Conservation (phyloP, 2,329 filamentous ascomycete species). For the Colletotrichum godetiae region DNA sequence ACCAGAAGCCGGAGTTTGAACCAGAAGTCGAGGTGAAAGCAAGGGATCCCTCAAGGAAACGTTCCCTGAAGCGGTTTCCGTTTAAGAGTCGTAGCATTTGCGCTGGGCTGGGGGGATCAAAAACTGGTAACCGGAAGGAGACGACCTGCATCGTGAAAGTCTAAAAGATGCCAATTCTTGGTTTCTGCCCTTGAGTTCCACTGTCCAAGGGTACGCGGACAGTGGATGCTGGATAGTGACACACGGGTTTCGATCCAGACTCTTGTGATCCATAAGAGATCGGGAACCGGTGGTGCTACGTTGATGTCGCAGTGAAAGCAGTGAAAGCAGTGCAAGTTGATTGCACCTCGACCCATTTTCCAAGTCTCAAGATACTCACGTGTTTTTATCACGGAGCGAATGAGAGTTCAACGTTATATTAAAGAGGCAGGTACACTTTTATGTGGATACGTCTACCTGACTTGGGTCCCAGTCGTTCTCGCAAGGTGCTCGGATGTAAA, state of each 20-base stretch:
- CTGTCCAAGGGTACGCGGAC: not conserved
- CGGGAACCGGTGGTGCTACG: not conserved
- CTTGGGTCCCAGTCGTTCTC: not conserved
- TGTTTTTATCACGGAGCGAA: not conserved
- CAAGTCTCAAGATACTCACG: not conserved
- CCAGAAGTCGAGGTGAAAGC: not conserved
- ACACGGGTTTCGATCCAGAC: not conserved
- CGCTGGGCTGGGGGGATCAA: not conserved
- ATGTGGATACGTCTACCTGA: not conserved
- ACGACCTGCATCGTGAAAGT: not conserved
- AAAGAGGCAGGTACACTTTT: not conserved
- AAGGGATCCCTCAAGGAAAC: conserved; percentile 5
- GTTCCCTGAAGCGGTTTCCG: conserved; percentile 10
- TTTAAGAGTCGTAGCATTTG: not conserved
- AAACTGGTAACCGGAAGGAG: too few species aligned
- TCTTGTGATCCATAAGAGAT: not conserved
- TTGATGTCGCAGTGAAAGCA: not conserved
- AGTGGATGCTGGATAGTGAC: not conserved
- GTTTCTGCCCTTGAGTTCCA: not conserved
- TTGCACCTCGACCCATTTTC: not conserved
- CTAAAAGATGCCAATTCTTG: not conserved
- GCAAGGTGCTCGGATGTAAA: not conserved
- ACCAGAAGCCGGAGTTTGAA: not conserved
- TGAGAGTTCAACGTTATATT: not conserved
- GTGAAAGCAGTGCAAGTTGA: not conserved